These are phyloP conservation scores for Cadophora gregata DNA, from an alignment of 2,329 filamentous ascomycete genomes.

Conservation along the genomic window DNA sequence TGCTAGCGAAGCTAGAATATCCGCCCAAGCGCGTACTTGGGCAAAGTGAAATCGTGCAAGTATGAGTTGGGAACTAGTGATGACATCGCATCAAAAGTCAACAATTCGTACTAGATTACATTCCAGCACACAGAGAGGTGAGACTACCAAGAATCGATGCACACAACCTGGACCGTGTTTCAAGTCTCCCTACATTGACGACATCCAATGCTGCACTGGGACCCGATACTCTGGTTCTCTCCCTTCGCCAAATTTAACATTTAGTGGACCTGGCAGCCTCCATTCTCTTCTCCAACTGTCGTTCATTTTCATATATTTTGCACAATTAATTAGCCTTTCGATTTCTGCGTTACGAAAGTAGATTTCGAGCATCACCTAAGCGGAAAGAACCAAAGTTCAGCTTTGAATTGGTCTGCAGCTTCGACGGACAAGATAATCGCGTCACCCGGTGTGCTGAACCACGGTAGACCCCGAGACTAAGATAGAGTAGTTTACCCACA, in stretches of 20 bases:
- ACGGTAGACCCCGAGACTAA: not conserved
- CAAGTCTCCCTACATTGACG: not conserved
- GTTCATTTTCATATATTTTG: too few species aligned
- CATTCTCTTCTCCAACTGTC: not conserved
- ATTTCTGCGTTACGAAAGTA: too few species aligned
- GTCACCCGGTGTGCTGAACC: not conserved
- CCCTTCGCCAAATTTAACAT: not conserved
- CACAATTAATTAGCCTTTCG: too few species aligned
- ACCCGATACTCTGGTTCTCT: not conserved
- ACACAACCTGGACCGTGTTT: not conserved
- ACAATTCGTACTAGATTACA: not conserved
- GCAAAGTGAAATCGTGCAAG: not conserved
- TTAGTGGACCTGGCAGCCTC: not conserved
- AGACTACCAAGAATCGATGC: not conserved
- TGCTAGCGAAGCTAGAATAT: not conserved
- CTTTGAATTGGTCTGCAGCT: not conserved
- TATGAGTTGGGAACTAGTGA: not conserved
- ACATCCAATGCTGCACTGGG: not conserved
- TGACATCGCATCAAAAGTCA: not conserved
- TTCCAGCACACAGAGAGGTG: not conserved
- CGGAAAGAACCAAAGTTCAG: too few species aligned
- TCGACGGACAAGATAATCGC: not conserved
- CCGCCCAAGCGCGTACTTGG: too few species aligned
- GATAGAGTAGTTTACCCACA: not conserved
- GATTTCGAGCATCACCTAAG: too few species aligned